Conservation (phyloP, 306 rosid genomes). For the Corylus heterophylla region DNA sequence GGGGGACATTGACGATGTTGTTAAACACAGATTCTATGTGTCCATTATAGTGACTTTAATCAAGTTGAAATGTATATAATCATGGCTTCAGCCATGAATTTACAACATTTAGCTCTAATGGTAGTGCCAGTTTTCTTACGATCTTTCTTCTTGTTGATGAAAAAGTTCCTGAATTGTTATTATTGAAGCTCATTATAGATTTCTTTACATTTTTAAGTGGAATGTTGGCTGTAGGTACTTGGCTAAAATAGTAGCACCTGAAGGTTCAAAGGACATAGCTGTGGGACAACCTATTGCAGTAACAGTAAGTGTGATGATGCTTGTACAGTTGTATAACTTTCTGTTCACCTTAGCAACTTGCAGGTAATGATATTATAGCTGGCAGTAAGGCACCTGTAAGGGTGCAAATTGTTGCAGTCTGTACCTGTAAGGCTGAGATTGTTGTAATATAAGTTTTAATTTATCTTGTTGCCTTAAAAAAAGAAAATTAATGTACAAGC, state of each 20-base stretch:
- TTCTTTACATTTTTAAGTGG: slow-evolving; percentile 6
- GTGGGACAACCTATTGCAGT: slow-evolving; percentile 96
- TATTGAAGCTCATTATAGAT: slow-evolving; percentile 12
- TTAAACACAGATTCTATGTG: slow-evolving; percentile 7
- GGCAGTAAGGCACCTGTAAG: slow-evolving; percentile 14
- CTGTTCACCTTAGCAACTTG: slow-evolving; percentile 21
- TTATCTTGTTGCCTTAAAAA: slow-evolving; percentile 22
- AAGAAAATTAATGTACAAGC: slow-evolving; percentile 15
- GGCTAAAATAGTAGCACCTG: slow-evolving; percentile 81
- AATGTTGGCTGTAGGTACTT: slow-evolving; percentile 62
- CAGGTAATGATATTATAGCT: background rate
- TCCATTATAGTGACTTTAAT: slow-evolving; percentile 16
- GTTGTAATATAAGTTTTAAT: slow-evolving; percentile 12
- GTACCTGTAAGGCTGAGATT: background rate
- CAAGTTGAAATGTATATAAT: slow-evolving; percentile 8
- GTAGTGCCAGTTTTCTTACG: background rate
- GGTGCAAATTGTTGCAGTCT: background rate
- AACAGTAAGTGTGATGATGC: slow-evolving; percentile 65
- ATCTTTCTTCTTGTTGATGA: background rate
- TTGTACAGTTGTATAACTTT: slow-evolving; percentile 20
- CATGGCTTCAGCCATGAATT: background rate
- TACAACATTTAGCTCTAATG: slow-evolving; percentile 3
- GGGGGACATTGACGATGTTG: slow-evolving; percentile 7
- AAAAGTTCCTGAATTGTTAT: background rate
- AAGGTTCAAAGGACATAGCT: slow-evolving; percentile 89